phyloP scores from a whole-genome alignment of 768 basidiomycete genomes.

The Dioszegia crocea region DNA sequence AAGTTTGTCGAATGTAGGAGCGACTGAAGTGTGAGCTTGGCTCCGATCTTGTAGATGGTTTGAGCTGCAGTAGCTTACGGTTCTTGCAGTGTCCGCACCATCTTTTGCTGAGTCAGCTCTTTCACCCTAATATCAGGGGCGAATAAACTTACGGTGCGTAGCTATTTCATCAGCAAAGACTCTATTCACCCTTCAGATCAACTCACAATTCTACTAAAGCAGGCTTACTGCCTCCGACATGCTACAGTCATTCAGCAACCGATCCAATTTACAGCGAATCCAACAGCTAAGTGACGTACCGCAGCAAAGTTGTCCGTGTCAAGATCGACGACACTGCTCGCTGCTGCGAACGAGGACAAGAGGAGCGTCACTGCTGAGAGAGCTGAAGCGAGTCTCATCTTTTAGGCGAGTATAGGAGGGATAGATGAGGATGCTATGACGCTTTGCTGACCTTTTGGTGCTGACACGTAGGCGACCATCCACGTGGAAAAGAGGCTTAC shows the following conservation, averaged over 20 bases:
- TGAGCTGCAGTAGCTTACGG: conserved; percentile 17
- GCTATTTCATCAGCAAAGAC: conserved; percentile 15
- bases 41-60: background rate
- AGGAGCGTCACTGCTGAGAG: conserved; percentile 24
- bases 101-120: conserved; percentile 17
- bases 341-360: conserved; percentile 27
- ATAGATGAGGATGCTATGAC: background rate
- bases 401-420: background rate
- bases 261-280: too few species aligned
- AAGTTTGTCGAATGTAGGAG: conserved; percentile 80
- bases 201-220: conserved; percentile 88
- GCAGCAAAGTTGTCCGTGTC: conserved; percentile 68
- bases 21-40: conserved; percentile 63
- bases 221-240: conserved; percentile 70
- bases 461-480: background rate
- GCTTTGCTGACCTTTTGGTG: background rate
- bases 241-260: conserved; percentile 24
- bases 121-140: background rate
- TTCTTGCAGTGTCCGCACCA: conserved; percentile 49
- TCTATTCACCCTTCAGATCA: background rate
- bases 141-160: conserved; percentile 28
- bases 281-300: too few species aligned
- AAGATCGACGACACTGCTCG: conserved; percentile 79
- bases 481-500: too few species aligned
- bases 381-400: conserved; percentile 29